Evolutionary conservation across 2,329 filamentous ascomycete species (phyloP), one percentile per base, ranked within the genome.

Genomic region (Aspergillus floridensis): DNA sequence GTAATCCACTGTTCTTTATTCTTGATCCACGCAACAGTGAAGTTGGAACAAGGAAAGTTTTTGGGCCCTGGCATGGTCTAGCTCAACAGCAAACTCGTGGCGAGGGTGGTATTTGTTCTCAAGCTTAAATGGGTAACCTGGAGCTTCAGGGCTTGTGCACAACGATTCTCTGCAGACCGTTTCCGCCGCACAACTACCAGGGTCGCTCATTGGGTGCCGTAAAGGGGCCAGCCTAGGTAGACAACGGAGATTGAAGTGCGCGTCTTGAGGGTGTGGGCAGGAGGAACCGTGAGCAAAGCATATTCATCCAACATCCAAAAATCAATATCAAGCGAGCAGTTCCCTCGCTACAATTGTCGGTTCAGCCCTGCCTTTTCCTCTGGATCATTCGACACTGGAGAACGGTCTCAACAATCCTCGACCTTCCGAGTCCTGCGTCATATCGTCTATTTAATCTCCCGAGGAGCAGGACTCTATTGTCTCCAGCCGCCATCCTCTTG

Each of bases 11-110:
- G 8, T 52, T 49, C 53, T 56, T 26, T 56, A 56, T 56, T 49
- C 44, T 31, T 54, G 38, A 44, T 41, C 35, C 22, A 41, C 29
- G 31, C 41, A 50, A 46, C 31, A 16, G 47, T 16, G 41, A 46
- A n/a, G 46, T 54, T 50, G 61, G 52, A 48, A 68, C 66, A 66
- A 65, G 63, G 53, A 63, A 65, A 51, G 29, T 54, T 57, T 57
- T 61, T 65, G 65, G 32, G 65, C 67, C 70, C 70, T 70, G 69
- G 59, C 66, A 67, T 65, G 65, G 61, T 63, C 59, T 59, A 63
- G 66, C 66, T 67, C 59, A 60, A 65, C 60, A 61, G 65, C 57
- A 59, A 66, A 61, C 67, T 73, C 69, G 68, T 74, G 71, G 70
- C 65, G 60, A 68, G 60, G 61, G 61, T 63, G 61, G 65, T 66